Base-by-base conservation (phyloP, 139 green algal genomes). In the Asterochloris erici region DNA sequence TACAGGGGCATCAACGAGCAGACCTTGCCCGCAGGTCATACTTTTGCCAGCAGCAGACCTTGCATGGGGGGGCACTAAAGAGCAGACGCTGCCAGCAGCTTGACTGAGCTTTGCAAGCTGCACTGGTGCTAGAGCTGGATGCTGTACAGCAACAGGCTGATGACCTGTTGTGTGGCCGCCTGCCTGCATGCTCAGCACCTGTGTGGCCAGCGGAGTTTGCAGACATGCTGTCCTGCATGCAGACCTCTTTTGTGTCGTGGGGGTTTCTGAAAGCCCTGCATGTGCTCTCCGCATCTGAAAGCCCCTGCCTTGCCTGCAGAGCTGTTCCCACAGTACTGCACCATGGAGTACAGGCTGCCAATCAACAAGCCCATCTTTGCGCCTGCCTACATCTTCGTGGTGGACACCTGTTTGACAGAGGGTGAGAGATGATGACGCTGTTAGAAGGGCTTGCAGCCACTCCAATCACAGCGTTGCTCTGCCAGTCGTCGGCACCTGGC, bases 261-360 rank as follows among this genome's bases (percentile, higher is more conserved):
- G 6, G 38, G 38, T 10, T 2, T 54, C 2, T 21, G 19, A 71
- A 9, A 23, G 19, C 21, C 21, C 9, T 71, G 66, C 1, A 9
- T 26, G 66, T 71, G 19, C 66, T 26, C 19, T 71, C 66, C 6
- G 66, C 66, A 21, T 71, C 66, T 71, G 66, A 71, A 4, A 21
- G 17, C 19, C 66, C 19, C 66, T 26, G 66, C 19, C 82, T 90
- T 98, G 70, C 96, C 96, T 13, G 96, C 96, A 19, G 97, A 99
- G 91, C 92, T 99, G 69, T 99, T 98, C 87, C 93, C 94, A 15
- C 90, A 94, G 84, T 99, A 96, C 93, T 93, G 85, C 74, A 99
- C 96, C 12, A 95, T 99, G 47, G 97, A 99, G 91, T 99, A 99
- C 93, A 94, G 85, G 54, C 83, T 98, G 29, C 83, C 90, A 17